Conservation (phyloP, 2,329 filamentous ascomycete species). For the Drechslerella coelobrocha region DNA sequence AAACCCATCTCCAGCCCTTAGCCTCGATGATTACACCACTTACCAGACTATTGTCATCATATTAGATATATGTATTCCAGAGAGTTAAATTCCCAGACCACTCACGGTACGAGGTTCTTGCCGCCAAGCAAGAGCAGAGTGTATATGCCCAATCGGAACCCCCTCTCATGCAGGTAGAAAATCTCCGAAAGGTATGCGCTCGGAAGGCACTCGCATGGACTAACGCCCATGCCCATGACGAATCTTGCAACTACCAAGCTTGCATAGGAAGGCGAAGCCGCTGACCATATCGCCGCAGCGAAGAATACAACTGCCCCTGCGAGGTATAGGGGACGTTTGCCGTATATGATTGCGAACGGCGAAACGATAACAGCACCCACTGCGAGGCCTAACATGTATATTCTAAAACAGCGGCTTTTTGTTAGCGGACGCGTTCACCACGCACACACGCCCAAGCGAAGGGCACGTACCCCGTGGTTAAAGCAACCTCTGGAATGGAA, state of each 20-base stretch:
- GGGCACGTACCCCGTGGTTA: conserved; percentile 68
- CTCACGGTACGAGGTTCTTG: conserved; percentile 80
- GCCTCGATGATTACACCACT: conserved; percentile 82
- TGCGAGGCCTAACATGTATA: conserved; percentile 94
- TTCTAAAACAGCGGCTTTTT: conserved; percentile 2
- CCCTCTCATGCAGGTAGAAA: conserved; percentile 91
- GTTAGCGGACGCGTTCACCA: conserved; percentile 57
- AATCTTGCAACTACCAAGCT: conserved; percentile 83
- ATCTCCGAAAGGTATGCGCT: conserved; percentile 96
- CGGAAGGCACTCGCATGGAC: conserved; percentile 88
- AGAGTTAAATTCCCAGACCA: not conserved
- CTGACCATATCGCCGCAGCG: conserved; percentile 80
- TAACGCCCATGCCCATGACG: conserved; percentile 82
- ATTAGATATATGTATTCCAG: not conserved
- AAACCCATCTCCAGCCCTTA: conserved; percentile 87
- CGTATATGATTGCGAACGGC: conserved; percentile 87
- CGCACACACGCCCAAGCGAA: conserved; percentile 56
- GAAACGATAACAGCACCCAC: conserved; percentile 83
- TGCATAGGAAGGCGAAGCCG: conserved; percentile 77
- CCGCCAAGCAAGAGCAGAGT: conserved; percentile 85
- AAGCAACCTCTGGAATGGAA: conserved; percentile 73
- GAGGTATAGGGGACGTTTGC: conserved; percentile 90
- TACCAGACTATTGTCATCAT: conserved; percentile 63
- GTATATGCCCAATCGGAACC: conserved; percentile 91
- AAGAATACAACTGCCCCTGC: conserved; percentile 78